Evolutionary conservation across 345 rosid genomes (phyloP), one percentile per base, ranked within the genome.

Genomic region (Populus tremula): DNA sequence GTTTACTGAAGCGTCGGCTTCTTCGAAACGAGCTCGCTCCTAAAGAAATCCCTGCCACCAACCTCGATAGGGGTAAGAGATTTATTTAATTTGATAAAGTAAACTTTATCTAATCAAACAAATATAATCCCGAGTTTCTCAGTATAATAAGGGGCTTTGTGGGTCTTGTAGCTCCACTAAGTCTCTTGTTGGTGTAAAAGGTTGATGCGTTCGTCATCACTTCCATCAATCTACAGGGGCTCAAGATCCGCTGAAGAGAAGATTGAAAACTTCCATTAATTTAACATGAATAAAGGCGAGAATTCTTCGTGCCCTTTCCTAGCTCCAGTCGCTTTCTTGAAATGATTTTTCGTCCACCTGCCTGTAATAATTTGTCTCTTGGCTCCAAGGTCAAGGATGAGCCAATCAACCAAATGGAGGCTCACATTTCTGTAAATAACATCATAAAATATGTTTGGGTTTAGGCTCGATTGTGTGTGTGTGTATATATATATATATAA

Each of bases 41-140:
- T 47, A 78, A 69, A 64, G 70, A 85, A 76, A 78, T 69, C 77
- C 85, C 53, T 65, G 75, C 74, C 70, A 73, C 41, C 79, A 80
- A 73, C 77, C 81, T 81, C 71, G 78, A 72, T 56, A 18, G 73
- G 69, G 53, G 81, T 36, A 17, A 11, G 36, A 69, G 79, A 69
- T 69, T 73, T 72, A 41, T 14, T 49, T 49, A 25, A 33, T 33
- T 33, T 33, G 36, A 50, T 72, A 29, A 71, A 76, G 74, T 53
- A 49, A 74, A 33, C 43, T 66, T 76, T 76, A 41, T 14, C 43
- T 38, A 13, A 38, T 18, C 69, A 29, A 31, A 59, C 29, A 41
- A 59, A 25, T 73, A 47, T 70, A 47, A n/a, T 41, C 4, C 33
- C 66, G 47, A 53, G n/a, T 43, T 39, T 35, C 23, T 49, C 61